Percentiles rank a stretch among this genome's conserved stretches.
Evolutionary conservation across 2,329 filamentous ascomycete genomes (phyloP).

Genomic region (Pestalotiopsis sp.): DNA sequence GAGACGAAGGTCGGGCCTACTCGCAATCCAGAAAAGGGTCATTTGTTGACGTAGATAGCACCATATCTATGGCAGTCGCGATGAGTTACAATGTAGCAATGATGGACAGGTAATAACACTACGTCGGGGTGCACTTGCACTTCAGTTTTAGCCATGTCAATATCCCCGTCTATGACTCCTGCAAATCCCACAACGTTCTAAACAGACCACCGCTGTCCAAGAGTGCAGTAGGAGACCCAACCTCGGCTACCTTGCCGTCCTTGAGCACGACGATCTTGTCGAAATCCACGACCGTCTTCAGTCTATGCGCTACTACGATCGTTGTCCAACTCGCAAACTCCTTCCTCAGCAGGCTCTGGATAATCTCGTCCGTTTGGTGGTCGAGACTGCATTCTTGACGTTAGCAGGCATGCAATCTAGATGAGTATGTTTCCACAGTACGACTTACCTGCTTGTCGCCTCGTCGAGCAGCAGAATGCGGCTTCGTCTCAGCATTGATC

Average conservation of each 20-base stretch:
- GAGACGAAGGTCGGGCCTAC: no score
- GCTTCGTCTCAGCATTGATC: constrained; percentile 11
- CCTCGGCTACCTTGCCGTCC: constrained; percentile 6
- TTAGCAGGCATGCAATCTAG: not conserved
- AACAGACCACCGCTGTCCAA: constrained; percentile 6
- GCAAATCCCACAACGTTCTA: constrained; percentile 7
- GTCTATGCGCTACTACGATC: constrained; percentile 6
- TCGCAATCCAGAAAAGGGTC: not conserved
- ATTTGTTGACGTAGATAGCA: not conserved
- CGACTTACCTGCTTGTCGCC: constrained; percentile 16
- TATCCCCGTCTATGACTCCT: constrained; percentile 7
- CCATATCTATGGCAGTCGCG: no score
- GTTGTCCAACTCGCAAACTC: constrained; percentile 9
- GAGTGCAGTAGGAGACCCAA: not conserved
- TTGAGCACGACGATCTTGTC: constrained; percentile 10
- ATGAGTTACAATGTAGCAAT: no score
- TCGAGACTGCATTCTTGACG: not conserved
- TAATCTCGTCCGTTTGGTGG: constrained; percentile 8
- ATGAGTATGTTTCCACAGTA: no score
- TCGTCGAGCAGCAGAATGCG: constrained; percentile 17
- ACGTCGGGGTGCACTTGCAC: not conserved
- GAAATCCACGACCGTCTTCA: constrained; percentile 6
- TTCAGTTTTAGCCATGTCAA: constrained; percentile 47
- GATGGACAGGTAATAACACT: not conserved
- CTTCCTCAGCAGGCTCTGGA: constrained; percentile 1